Base-by-base conservation (phyloP, 495 filamentous ascomycete species). In the Thozetella sp. region DNA sequence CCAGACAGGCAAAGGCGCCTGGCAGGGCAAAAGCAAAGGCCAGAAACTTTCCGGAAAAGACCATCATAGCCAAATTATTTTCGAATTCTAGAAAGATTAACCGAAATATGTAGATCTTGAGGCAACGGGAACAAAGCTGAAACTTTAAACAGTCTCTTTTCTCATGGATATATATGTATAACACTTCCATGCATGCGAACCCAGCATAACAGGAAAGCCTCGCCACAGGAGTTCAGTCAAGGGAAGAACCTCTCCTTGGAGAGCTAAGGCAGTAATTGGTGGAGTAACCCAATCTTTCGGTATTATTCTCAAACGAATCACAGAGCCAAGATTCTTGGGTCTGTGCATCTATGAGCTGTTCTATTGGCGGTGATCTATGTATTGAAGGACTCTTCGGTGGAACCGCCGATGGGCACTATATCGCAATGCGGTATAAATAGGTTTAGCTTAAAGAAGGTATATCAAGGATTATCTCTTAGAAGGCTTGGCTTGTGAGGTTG, bases 1-100 rank as follows among this genome's bases (percentile, higher is more conserved):
- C 58, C n/a, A 60, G 22, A 51, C 57, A 60, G 23, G 57, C 57
- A 9, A 60, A 51, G 50, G 57, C 57, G 24, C 30, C 25, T 20
- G 57, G 53, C 15, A 60, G 25, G 57, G 37, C 25, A 22, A 30
- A n/a, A 2, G 57, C 20, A 13, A 55, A 25, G 20, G 57, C 57
- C 30, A 60, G 57, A 22, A 54, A 30, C 53, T 57, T 60, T 9
- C 23, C 45, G 25, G 57, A 37, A 17, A 37, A 59, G 25, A 54
- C 51, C 57, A 59, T 59, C 9, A 37, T 37, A 17, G 30, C 9
- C 30, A 37, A 37, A 37, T 37, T 17, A 17, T 17, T 37, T 6
- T 37, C 9, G 30, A 37, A 17, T 9, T 37, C 30, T 37, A 6
- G 30, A 17, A 17, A 37, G 17, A 17, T 17, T 37, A 17, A 17